Evolutionary conservation across 2,329 filamentous ascomycete species (phyloP).

Genomic region (Trichoderma polysporum): DNA sequence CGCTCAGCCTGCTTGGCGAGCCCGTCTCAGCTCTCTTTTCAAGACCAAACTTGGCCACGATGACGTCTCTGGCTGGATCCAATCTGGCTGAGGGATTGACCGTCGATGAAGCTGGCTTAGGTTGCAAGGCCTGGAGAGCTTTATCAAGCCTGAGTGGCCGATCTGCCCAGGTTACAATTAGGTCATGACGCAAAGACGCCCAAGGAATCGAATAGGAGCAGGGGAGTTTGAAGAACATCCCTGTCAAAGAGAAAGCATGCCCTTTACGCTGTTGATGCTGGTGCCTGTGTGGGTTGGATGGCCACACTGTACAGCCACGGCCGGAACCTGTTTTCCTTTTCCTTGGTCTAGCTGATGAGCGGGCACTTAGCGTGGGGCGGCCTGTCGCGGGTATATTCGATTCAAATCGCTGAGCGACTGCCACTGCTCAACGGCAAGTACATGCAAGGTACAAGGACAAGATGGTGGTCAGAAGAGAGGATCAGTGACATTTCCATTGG

Average conservation of each 20-base stretch:
- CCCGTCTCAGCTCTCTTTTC: background rate
- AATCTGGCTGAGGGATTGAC: background rate
- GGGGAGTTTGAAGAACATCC: background rate
- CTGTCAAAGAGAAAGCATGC: conserved; percentile 15
- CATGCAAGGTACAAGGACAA: conserved; percentile 7
- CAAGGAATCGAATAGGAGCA: conserved; percentile 5
- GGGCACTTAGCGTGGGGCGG: conserved; percentile 8
- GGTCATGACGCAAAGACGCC: conserved; percentile 14
- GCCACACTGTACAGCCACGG: conserved; percentile 10
- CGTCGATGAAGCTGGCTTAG: background rate
- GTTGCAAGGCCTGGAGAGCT: conserved; percentile 1
- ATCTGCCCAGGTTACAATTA: background rate
- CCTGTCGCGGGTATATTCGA: conserved; percentile 18
- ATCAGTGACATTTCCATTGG: background rate
- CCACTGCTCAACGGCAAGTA: background rate
- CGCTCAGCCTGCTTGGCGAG: conserved; percentile 3
- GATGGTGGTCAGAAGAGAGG: conserved; percentile 15
- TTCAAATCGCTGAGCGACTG: background rate
- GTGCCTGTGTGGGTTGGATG: conserved; percentile 1
- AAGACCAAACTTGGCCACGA: conserved; percentile 9
- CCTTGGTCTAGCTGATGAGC: conserved; percentile 7
- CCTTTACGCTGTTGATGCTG: conserved; percentile 1
- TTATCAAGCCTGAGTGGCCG: background rate
- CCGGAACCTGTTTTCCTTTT: conserved; percentile 6
- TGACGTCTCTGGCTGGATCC: conserved; percentile 10